Evolutionary conservation across 78 protist species (phyloP), one percentile per base, ranked within the genome.

Genomic region (Tieghemostelium lacteum): DNA sequence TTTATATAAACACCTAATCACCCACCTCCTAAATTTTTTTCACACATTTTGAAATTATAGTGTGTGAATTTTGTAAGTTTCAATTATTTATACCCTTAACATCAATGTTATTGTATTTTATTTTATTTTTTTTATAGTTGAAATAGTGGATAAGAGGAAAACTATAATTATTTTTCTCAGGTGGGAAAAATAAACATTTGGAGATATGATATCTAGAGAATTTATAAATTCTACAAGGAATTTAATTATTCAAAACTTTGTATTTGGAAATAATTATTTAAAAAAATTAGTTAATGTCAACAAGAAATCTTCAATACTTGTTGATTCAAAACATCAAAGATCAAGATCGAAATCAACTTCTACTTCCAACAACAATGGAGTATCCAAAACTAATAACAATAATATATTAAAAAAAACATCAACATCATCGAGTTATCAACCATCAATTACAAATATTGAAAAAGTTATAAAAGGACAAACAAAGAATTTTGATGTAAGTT

Each of bases 121-220:
- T n/a, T n/a, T n/a, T n/a, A n/a, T n/a, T n/a, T n/a, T n/a, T n/a
- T n/a, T n/a, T n/a, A n/a, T n/a, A n/a, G n/a, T n/a, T n/a, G n/a
- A n/a, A n/a, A n/a, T n/a, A n/a, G n/a, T n/a, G n/a, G n/a, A n/a
- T n/a, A n/a, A n/a, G n/a, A n/a, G n/a, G n/a, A n/a, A n/a, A n/a
- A n/a, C n/a, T n/a, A n/a, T n/a, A n/a, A n/a, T n/a, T n/a, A n/a
- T n/a, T n/a, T n/a, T n/a, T n/a, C n/a, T n/a, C n/a, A n/a, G n/a
- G n/a, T n/a, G n/a, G n/a, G n/a, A n/a, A n/a, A n/a, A n/a, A n/a
- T n/a, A n/a, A n/a, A n/a, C n/a, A n/a, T n/a, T n/a, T n/a, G n/a
- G n/a, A n/a, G n/a, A n/a, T n/a, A 83, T 83, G 91, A 24, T 67
- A 20, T 83, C 91, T 17, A 83, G 91, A 69, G 91, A 83, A 62